Base-by-base conservation (phyloP, 257 asterid genomes). In the Solanum dulcamara region DNA sequence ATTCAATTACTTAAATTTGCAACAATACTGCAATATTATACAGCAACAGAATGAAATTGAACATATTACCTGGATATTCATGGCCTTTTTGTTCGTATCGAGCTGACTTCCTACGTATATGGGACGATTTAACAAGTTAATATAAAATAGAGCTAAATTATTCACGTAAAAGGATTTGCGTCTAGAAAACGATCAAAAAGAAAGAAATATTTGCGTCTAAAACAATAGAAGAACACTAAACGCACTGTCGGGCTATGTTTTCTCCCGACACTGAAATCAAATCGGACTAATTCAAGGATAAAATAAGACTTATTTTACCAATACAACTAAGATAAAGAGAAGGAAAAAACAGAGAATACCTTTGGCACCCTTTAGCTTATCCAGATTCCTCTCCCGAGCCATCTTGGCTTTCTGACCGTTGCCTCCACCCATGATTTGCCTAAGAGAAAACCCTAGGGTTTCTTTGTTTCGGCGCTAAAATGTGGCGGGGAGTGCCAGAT, bases 11-110 rank as follows among this genome's bases (percentile, higher is more conserved):
- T 59, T 59, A 10, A 59, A 59, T 28, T 64, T 13, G 22, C 38
- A 64, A 64, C 22, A 11, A 60, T 60, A 60, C 68, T 60, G 33
- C 20, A 62, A 62, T 22, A 55, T 51, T 51, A 8, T 22, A 55
- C 64, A 0, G 64, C 64, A 55, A 55, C n/a, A n/a, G 6, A 38
- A 38, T 72, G 81, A 72, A 72, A 72, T 38, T 37, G 30, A 72
- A 72, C 14, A 28, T 22, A 38, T 13, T 84, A 94, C 97, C 97
- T 93, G 97, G 87, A 94, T 94, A 62, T 51, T 88, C 98, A 94
- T 91, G 66, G 97, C 98, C 89, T 94, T 93, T 89, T 94, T 93
- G 97, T 94, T 94, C 62, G 93, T n/a, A n/a, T 94, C 97, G 87
- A 94, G 97, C 90, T 94, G 97, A 87, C 98, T 93, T 83, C 96